phyloP scores from a whole-genome alignment of 2,329 filamentous ascomycete genomes.

The Fusarium kyushuense region DNA sequence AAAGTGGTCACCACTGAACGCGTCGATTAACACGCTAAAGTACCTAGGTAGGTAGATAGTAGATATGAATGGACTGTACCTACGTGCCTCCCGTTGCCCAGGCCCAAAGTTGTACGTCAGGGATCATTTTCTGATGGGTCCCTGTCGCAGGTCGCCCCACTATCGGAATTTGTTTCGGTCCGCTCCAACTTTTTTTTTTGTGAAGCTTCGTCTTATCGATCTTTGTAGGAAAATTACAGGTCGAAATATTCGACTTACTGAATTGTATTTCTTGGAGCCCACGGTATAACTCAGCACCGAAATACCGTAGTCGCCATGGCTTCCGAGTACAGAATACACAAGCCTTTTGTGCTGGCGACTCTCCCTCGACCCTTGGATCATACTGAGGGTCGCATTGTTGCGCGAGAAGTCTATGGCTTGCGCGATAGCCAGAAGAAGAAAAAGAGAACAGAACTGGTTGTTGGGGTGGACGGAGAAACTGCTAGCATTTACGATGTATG shows the following conservation, averaged over 20 bases:
- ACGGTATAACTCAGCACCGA: slow-evolving; percentile 12
- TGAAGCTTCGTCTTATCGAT: slow-evolving; percentile 46
- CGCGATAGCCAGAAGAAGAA: slow-evolving; percentile 69
- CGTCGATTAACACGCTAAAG: slow-evolving; percentile 39
- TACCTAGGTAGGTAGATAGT: no score
- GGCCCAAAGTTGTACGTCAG: slow-evolving; percentile 35
- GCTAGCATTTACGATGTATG: slow-evolving; percentile 75
- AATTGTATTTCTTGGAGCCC: slow-evolving; percentile 40
- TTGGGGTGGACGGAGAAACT: slow-evolving; percentile 74
- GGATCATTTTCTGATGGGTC: slow-evolving; percentile 32
- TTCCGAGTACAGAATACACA: slow-evolving; percentile 71
- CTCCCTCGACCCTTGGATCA: slow-evolving; percentile 70
- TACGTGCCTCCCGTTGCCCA: slow-evolving; percentile 27
- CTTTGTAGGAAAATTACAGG: slow-evolving; percentile 35
- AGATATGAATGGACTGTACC: no score
- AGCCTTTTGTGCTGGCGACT: slow-evolving; percentile 72
- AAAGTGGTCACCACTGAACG: slow-evolving; percentile 44
- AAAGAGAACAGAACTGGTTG: slow-evolving; percentile 72
- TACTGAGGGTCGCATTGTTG: slow-evolving; percentile 64
- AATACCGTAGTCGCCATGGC: slow-evolving; percentile 59
- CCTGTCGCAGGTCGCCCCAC: slow-evolving; percentile 47
- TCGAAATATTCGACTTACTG: slow-evolving; percentile 28
- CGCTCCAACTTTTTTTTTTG: slow-evolving; percentile 53
- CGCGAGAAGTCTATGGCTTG: slow-evolving; percentile 72
- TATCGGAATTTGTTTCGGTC: slow-evolving; percentile 53